Conservation (phyloP, 805 yeast genomes). For the Isabelozyma rhagii region DNA sequence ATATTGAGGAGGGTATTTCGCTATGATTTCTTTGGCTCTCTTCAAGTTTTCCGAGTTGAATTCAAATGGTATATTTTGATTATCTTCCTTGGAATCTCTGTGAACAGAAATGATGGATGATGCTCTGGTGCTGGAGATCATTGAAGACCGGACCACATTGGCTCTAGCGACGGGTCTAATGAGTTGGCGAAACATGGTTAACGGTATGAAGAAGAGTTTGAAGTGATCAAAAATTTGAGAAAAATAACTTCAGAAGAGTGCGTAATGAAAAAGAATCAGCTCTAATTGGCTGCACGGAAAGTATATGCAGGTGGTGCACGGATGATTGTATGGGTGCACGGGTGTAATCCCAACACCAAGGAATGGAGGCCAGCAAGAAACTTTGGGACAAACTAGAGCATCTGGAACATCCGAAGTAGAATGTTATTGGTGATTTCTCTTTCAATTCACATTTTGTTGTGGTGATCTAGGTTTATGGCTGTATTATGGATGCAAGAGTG, state of each 20-base stretch:
- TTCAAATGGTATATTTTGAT: slow-evolving; percentile 66
- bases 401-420: too few species aligned
- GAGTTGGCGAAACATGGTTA: slow-evolving; percentile 18
- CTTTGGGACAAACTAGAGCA: too few species aligned
- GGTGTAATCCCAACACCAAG: background rate
- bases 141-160: slow-evolving; percentile 5
- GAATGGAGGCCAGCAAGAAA: too few species aligned
- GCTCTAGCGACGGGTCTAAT: slow-evolving; percentile 10
- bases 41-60: slow-evolving; percentile 61
- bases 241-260: background rate
- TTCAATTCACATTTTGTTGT: too few species aligned
- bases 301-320: background rate
- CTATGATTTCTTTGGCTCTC: slow-evolving; percentile 69
- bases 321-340: background rate
- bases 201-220: background rate
- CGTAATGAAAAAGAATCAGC: background rate
- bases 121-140: slow-evolving; percentile 20
- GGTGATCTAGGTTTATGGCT: too few species aligned
- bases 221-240: background rate
- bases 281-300: background rate
- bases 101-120: slow-evolving; percentile 57
- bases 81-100: slow-evolving; percentile 68
- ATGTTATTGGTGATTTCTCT: too few species aligned
- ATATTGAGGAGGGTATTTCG: slow-evolving; percentile 82
- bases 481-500: too few species aligned